phyloP scores from a whole-genome alignment of 2,329 filamentous ascomycete genomes.

The Fusarium nurragi region DNA sequence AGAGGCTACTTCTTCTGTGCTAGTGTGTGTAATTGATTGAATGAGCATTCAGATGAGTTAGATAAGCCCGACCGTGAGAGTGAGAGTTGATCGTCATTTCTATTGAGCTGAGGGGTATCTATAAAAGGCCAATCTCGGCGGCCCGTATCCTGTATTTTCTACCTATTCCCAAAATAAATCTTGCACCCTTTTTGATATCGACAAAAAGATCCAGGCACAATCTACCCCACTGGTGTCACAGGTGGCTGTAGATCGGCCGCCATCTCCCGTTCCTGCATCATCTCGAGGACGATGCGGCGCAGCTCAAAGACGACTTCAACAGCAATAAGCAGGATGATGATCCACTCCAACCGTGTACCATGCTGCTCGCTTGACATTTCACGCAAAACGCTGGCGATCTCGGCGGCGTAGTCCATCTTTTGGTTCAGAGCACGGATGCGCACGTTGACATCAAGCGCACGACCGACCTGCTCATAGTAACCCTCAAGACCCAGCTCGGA shows the following conservation, averaged over 20 bases:
- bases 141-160: not conserved
- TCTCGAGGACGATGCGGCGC: slow-evolving; percentile 74
- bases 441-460: slow-evolving; percentile 88
- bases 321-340: slow-evolving; percentile 92
- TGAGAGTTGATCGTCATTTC: slow-evolving; percentile 27
- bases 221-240: not conserved
- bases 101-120: slow-evolving; percentile 44
- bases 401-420: slow-evolving; percentile 97
- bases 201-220: not conserved
- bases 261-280: slow-evolving; percentile 51
- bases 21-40: not conserved
- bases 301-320: slow-evolving; percentile 93
- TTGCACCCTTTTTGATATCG: slow-evolving; percentile 3
- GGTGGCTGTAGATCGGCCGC: slow-evolving; percentile 24
- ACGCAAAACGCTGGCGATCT: slow-evolving; percentile 88
- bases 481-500: slow-evolving; percentile 90
- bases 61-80: not conserved
- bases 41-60: not conserved
- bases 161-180: slow-evolving; percentile 10
- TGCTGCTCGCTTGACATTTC: slow-evolving; percentile 93
- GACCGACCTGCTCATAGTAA: slow-evolving; percentile 94
- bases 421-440: slow-evolving; percentile 92
- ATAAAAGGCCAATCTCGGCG: slow-evolving; percentile 13
- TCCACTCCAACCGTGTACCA: slow-evolving; percentile 88
- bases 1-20: not conserved